These are phyloP conservation scores for Mimosa bimucronata DNA, from an alignment of 306 rosid genomes.

Conservation along the genomic window DNA sequence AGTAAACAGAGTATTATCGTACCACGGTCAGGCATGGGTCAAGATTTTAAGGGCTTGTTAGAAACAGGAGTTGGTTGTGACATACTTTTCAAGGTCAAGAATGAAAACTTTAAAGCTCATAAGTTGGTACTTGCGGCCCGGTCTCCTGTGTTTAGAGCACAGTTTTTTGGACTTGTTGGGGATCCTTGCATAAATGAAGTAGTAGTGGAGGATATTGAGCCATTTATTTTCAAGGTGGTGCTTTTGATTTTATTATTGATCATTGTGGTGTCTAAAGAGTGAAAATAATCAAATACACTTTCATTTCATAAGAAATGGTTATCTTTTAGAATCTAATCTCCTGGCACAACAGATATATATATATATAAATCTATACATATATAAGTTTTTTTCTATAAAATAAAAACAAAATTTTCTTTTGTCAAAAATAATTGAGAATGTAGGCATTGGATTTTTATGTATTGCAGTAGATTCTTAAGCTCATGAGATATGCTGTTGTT, in stretches of 20 bases:
- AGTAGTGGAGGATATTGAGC: constrained; percentile 77
- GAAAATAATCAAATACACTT: constrained; percentile 28
- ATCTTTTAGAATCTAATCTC: neutral
- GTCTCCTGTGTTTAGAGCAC: constrained; percentile 83
- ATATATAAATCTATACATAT: no score
- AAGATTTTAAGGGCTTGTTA: constrained; percentile 67
- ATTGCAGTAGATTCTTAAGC: neutral
- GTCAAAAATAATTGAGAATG: neutral
- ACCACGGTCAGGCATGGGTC: constrained; percentile 71
- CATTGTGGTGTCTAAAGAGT: constrained; percentile 19
- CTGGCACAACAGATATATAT: neutral
- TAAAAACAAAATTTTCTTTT: neutral
- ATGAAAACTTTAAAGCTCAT: constrained; percentile 80
- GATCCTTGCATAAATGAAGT: constrained; percentile 64
- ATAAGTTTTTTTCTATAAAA: neutral
- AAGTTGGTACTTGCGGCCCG: constrained; percentile 87
- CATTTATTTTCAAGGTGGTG: constrained; percentile 86
- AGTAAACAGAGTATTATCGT: constrained; percentile 37
- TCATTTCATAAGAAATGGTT: neutral
- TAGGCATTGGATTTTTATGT: neutral
- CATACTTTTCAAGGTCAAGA: constrained; percentile 72
- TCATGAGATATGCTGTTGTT: neutral
- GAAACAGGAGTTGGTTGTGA: constrained; percentile 75
- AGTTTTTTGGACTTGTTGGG: constrained; percentile 79
- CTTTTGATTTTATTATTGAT: constrained; percentile 21